Conservation (phyloP, 106 monocot species). For the Allium sativum region DNA sequence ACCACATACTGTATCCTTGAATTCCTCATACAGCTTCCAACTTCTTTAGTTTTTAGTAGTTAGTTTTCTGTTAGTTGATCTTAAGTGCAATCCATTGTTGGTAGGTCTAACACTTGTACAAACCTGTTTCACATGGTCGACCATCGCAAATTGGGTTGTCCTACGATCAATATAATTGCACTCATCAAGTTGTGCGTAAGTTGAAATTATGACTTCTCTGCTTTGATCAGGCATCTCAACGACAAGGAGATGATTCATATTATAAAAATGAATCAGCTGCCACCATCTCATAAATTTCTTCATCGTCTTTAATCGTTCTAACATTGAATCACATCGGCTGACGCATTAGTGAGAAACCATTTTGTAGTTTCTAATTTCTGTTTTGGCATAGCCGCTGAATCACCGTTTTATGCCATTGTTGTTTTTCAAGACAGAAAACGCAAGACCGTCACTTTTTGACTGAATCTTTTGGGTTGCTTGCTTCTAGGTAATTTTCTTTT, state of each 20-base stretch:
- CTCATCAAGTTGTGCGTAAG: too few species aligned
- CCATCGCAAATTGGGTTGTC: too few species aligned
- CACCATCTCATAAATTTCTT: conserved; percentile 46
- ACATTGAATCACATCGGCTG: conserved; percentile 86
- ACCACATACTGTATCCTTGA: not conserved
- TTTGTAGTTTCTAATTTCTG: conserved; percentile 84
- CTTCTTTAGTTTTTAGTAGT: not conserved
- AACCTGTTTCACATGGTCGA: too few species aligned
- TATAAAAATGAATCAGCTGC: conserved; percentile 70
- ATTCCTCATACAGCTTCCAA: not conserved
- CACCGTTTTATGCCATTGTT: conserved; percentile 53
- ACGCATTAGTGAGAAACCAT: conserved; percentile 89
- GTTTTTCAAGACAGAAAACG: not conserved
- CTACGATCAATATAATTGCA: too few species aligned
- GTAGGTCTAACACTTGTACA: too few species aligned
- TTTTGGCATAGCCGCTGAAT: conserved; percentile 35
- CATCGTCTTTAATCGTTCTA: conserved; percentile 46
- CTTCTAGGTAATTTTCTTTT: too few species aligned
- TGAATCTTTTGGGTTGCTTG: too few species aligned
- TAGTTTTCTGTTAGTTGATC: not conserved
- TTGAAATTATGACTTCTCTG: too few species aligned
- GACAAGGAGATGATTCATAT: conserved; percentile 55
- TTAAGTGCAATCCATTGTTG: not conserved
- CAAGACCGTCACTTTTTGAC: not conserved
- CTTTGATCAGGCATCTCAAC: conserved; percentile 76